These are phyloP conservation scores for Huntiella omanensis DNA, from an alignment of 2,329 filamentous ascomycete species.

Conservation along the genomic window DNA sequence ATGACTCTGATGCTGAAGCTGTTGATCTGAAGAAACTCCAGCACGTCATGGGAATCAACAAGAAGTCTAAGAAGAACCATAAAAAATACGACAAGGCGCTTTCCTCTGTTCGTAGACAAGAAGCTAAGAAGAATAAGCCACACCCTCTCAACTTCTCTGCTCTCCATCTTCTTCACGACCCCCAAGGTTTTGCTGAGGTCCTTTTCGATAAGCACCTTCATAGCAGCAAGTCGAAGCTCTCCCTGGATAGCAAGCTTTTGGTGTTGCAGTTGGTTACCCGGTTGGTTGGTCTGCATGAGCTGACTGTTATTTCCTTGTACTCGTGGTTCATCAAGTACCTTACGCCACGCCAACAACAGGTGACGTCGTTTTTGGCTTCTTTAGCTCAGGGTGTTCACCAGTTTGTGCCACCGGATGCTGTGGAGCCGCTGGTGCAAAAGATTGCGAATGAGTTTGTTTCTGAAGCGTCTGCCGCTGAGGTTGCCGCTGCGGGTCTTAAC, in stretches of 20 bases:
- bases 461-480: constrained; percentile 77
- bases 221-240: constrained; percentile 65
- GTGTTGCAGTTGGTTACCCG: constrained; percentile 81
- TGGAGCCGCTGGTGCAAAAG: constrained; percentile 82
- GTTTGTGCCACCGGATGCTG: constrained; percentile 75
- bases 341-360: constrained; percentile 69
- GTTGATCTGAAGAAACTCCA: constrained; percentile 63
- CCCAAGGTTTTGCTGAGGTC: constrained; percentile 79
- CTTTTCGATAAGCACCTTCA: constrained; percentile 85
- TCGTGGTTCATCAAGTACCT: constrained; percentile 92
- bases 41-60: constrained; percentile 82
- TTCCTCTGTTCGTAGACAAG: constrained; percentile 61
- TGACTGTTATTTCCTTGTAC: constrained; percentile 78
- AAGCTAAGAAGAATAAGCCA: constrained; percentile 73
- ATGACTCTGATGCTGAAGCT: constrained; percentile 65
- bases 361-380: constrained; percentile 83
- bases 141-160: constrained; percentile 92
- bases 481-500: constrained; percentile 81
- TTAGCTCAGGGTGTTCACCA: constrained; percentile 83
- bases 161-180: constrained; percentile 80
- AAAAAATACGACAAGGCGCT: constrained; percentile 64
- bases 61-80: constrained; percentile 80
- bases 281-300: constrained; percentile 78
- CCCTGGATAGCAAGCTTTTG: constrained; percentile 75
- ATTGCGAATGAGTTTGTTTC: constrained; percentile 98